A percentile compares a stretch with the other conserved stretches of the same genome.
Conservation (phyloP, 1,139 yeast species). For the Kurtzmaniella quercitrusa region DNA sequence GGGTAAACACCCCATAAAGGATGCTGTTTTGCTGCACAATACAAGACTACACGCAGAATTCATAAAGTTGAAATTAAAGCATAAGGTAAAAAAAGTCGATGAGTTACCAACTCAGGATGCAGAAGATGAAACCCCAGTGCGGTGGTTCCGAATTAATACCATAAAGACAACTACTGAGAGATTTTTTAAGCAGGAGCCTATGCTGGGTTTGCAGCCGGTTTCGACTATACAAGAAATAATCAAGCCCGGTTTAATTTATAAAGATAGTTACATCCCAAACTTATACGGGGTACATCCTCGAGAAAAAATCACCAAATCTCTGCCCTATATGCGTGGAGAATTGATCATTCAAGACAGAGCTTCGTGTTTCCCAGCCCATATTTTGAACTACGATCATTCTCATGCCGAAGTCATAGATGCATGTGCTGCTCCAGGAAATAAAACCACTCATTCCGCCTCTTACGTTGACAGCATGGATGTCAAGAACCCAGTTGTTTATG, state of each 20-base stretch:
- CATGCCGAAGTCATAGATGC: conserved; percentile 74
- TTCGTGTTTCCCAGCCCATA: conserved; percentile 92
- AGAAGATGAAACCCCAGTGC: conserved; percentile 69
- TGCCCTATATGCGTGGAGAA: conserved; percentile 68
- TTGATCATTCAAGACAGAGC: conserved; percentile 94
- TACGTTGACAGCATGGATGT: conserved; percentile 21
- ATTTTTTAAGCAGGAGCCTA: conserved; percentile 36
- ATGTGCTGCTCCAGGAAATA: conserved; percentile 98
- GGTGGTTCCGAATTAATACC: conserved; percentile 80
- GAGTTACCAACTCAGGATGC: conserved; percentile 33
- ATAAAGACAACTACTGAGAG: conserved; percentile 30
- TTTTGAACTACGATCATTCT: conserved; percentile 51
- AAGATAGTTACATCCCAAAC: conserved; percentile 68
- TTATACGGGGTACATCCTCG: conserved; percentile 79
- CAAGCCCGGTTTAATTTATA: conserved; percentile 51
- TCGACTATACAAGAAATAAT: conserved; percentile 41
- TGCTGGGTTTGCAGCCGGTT: conserved; percentile 48
- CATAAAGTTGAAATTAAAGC: conserved; percentile 68
- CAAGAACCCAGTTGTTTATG: conserved; percentile 49
- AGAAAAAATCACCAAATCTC: conserved; percentile 60
- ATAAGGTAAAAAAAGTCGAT: conserved; percentile 43
- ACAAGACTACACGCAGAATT: conserved; percentile 80
- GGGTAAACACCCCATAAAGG: conserved; percentile 85
- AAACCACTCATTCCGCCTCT: conserved; percentile 89
- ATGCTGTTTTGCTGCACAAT: conserved; percentile 70